A percentile compares a stretch with the other conserved stretches of the same genome.
Conservation (phyloP, 2,329 filamentous ascomycete species). For the Teratosphaeria zuluensis region DNA sequence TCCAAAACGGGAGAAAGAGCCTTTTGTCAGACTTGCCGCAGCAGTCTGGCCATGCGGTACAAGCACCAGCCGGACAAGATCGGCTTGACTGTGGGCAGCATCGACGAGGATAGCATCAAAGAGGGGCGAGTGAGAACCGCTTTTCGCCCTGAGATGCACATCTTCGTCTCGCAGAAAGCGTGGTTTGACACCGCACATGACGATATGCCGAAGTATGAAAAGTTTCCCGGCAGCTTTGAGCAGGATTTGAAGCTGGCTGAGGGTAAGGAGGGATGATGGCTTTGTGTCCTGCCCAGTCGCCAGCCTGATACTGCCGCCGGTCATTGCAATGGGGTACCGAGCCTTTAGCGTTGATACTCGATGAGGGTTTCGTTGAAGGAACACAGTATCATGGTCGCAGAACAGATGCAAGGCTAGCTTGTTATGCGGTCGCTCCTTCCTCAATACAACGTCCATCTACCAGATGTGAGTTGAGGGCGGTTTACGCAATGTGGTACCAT, state of each 20-base stretch:
- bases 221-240: slow-evolving; percentile 9
- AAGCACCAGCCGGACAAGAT: slow-evolving; percentile 5
- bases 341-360: too few species aligned
- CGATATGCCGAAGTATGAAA: slow-evolving; percentile 6
- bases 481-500: too few species aligned
- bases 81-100: slow-evolving; percentile 7
- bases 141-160: slow-evolving; percentile 9
- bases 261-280: background rate
- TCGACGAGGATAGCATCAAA: slow-evolving; percentile 12
- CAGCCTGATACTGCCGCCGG: too few species aligned
- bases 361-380: too few species aligned
- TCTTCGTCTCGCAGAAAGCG: slow-evolving; percentile 14
- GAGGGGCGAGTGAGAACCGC: slow-evolving; percentile 7
- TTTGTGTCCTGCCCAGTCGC: background rate
- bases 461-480: too few species aligned
- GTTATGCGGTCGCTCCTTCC: too few species aligned
- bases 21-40: slow-evolving; percentile 12
- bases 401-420: too few species aligned
- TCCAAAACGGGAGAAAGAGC: slow-evolving; percentile 11
- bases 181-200: slow-evolving; percentile 12
- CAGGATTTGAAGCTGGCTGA: background rate
- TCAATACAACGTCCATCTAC: too few species aligned
- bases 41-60: slow-evolving; percentile 17
- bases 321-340: too few species aligned
- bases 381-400: too few species aligned